These are phyloP conservation scores for Pyrenopolyporus hunteri DNA, from an alignment of 495 filamentous ascomycete species.

Conservation along the genomic window DNA sequence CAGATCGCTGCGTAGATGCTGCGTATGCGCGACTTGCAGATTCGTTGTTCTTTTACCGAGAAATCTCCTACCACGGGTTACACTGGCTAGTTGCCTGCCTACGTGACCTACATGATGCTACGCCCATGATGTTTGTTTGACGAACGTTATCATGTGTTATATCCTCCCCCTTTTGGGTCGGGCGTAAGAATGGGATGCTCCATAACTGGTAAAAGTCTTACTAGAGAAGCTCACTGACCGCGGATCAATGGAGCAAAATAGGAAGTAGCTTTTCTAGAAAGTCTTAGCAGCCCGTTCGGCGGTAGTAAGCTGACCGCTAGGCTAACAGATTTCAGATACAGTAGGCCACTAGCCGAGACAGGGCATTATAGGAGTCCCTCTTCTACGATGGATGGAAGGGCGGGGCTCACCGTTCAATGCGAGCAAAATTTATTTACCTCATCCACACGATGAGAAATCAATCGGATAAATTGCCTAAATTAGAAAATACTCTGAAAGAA, in stretches of 20 bases:
- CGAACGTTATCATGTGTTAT: conserved; percentile 8
- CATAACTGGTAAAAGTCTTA: not conserved
- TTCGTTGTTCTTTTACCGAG: conserved; percentile 24
- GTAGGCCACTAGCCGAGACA: conserved; percentile 23
- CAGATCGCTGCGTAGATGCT: conserved; percentile 20
- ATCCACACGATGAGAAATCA: conserved; percentile 23
- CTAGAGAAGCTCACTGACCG: conserved; percentile 6
- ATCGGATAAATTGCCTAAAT: conserved; percentile 35
- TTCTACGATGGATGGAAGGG: conserved; percentile 9
- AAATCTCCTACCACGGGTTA: conserved; percentile 24
- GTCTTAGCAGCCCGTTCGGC: conserved; percentile 4
- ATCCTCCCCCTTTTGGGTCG: conserved; percentile 1
- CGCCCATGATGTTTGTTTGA: not conserved
- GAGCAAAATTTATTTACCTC: conserved; percentile 20
- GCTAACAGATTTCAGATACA: not conserved
- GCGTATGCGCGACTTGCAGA: conserved; percentile 20
- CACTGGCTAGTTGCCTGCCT: not conserved
- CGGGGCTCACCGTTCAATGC: conserved; percentile 12
- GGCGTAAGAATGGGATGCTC: not conserved
- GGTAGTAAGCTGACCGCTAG: conserved; percentile 35
- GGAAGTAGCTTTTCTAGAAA: conserved; percentile 7
- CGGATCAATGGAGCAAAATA: conserved; percentile 4
- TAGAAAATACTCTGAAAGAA: conserved; percentile 15
- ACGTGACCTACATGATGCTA: not conserved
- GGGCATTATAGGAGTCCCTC: conserved; percentile 16